A percentile compares a stretch with the other conserved stretches of the same genome.
These are phyloP conservation scores for Candida saitoana DNA, from an alignment of 805 yeast genomes.

Conservation along the genomic window DNA sequence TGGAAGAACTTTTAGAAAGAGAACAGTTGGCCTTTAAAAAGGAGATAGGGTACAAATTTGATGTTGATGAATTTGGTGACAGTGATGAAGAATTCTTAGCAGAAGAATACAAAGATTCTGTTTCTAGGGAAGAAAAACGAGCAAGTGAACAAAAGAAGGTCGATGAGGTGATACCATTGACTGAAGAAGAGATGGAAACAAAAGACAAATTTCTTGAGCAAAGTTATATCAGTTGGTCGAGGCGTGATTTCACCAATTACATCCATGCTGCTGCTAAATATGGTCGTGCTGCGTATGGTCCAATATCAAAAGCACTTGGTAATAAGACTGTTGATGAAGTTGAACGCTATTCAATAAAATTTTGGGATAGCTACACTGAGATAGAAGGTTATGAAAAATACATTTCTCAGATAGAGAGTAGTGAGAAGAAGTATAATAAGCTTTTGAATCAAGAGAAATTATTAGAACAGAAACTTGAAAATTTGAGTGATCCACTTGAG, in stretches of 20 bases:
- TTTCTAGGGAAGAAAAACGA: constrained; percentile 34
- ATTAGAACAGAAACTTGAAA: constrained; percentile 50
- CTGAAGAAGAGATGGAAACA: constrained; percentile 54
- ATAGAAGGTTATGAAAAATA: constrained; percentile 73
- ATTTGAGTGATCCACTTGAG: constrained; percentile 55
- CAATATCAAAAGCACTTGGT: constrained; percentile 53
- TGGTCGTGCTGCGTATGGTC: constrained; percentile 51
- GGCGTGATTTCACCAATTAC: constrained; percentile 70
- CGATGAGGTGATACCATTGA: constrained; percentile 53
- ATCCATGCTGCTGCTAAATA: constrained; percentile 64
- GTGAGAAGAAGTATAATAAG: constrained; percentile 63
- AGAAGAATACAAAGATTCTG: constrained; percentile 40
- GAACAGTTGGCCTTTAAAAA: constrained; percentile 65
- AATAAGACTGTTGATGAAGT: constrained; percentile 60
- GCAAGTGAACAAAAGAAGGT: constrained; percentile 52
- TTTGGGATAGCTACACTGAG: constrained; percentile 58
- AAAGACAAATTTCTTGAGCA: constrained; percentile 52
- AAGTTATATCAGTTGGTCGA: constrained; percentile 66
- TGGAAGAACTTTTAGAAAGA: constrained; percentile 51
- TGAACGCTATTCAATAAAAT: constrained; percentile 50
- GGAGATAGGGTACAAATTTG: constrained; percentile 54
- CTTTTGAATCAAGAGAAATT: constrained; percentile 52
- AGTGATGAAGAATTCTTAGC: constrained; percentile 48
- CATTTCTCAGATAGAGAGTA: constrained; percentile 64
- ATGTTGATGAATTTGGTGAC: constrained; percentile 59